Evolutionary conservation across 2,329 filamentous ascomycete species (phyloP).

Genomic region (Bimuria novae-zelandiae): DNA sequence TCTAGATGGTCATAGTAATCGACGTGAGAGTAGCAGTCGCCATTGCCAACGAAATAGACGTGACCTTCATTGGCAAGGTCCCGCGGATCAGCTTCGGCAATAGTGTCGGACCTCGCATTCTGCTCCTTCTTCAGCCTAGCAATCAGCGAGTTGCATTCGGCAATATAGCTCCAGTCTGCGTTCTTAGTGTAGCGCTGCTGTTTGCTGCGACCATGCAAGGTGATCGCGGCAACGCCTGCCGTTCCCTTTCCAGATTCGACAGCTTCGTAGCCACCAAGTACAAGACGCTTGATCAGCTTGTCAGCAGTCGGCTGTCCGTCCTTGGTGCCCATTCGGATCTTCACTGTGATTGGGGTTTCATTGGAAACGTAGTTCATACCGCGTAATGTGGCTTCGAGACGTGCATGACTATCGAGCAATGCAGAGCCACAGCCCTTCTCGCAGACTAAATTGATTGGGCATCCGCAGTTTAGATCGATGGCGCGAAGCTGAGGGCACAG

Average conservation of each 20-base stretch:
- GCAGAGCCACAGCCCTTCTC: constrained; percentile 87
- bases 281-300: constrained; percentile 80
- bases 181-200: constrained; percentile 91
- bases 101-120: constrained; percentile 73
- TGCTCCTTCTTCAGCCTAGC: constrained; percentile 75
- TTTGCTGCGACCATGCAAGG: constrained; percentile 87
- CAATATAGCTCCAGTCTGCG: constrained; percentile 96
- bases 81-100: constrained; percentile 74
- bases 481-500: constrained; percentile 83
- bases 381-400: constrained; percentile 90
- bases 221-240: constrained; percentile 86
- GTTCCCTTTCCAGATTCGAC: constrained; percentile 65
- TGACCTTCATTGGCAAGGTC: constrained; percentile 70
- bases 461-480: constrained; percentile 95
- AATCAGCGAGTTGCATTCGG: constrained; percentile 84
- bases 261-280: constrained; percentile 77
- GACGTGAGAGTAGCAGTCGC: constrained; percentile 90
- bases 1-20: constrained; percentile 83
- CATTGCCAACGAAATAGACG: constrained; percentile 93
- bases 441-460: constrained; percentile 93
- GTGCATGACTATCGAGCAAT: constrained; percentile 83
- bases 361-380: constrained; percentile 95
- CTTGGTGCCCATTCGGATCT: constrained; percentile 89
- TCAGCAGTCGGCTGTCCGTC: constrained; percentile 78
- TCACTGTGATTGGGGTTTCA: constrained; percentile 89